Evolutionary conservation across 495 filamentous ascomycete species (phyloP).

Genomic region (Penicillium fimorum): DNA sequence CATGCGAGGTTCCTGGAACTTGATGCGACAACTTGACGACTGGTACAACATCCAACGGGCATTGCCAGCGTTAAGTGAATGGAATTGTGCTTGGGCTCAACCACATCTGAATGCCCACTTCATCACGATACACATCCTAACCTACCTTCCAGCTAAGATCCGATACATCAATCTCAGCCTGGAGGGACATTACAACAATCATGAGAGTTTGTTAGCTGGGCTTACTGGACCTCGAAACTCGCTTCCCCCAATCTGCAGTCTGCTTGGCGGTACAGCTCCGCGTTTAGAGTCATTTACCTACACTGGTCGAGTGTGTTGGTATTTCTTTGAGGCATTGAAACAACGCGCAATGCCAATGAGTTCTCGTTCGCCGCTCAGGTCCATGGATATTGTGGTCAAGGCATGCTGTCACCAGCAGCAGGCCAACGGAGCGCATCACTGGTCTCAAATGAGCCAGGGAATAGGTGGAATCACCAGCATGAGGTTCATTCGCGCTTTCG

Average conservation of each 20-base stretch:
- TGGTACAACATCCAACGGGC: conserved; percentile 58
- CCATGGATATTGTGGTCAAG: conserved; percentile 67
- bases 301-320: conserved; percentile 63
- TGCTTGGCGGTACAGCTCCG: conserved; percentile 53
- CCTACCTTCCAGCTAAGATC: conserved; percentile 50
- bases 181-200: conserved; percentile 64
- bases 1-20: conserved; percentile 73
- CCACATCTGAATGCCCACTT: conserved; percentile 65
- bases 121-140: conserved; percentile 59
- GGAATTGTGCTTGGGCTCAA: conserved; percentile 69
- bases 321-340: conserved; percentile 48
- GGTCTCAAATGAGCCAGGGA: conserved; percentile 29
- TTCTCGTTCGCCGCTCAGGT: conserved; percentile 46
- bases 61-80: conserved; percentile 64
- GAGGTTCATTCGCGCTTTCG: conserved; percentile 65
- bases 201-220: conserved; percentile 34
- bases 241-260: conserved; percentile 52
- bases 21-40: conserved; percentile 64
- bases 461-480: conserved; percentile 65
- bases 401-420: conserved; percentile 57
- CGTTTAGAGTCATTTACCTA: conserved; percentile 63
- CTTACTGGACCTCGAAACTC: conserved; percentile 17
- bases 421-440: background rate
- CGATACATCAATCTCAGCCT: conserved; percentile 62
- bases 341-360: conserved; percentile 25